Conservation (phyloP, 192 early-diverging fungal species). For the Gryganskiella cystojenkinii region DNA sequence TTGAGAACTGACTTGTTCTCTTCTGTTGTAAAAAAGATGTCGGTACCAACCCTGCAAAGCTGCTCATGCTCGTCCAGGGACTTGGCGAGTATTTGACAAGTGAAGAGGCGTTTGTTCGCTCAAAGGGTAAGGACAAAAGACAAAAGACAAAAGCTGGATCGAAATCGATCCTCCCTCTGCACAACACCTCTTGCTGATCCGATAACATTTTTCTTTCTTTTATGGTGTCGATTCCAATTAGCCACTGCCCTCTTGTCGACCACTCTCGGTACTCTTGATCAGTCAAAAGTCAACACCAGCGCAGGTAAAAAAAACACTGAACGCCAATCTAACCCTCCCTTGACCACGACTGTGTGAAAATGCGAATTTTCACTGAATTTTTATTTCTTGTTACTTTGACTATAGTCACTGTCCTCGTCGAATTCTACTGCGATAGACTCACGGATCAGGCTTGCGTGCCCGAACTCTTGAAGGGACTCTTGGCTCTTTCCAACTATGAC, state of each 20-base stretch:
- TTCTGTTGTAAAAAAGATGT: constrained; percentile 24
- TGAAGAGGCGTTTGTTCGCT: constrained; percentile 86
- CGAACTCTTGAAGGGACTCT: constrained; percentile 68
- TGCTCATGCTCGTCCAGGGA: constrained; percentile 82
- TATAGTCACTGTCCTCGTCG: constrained; percentile 69
- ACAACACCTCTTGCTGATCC: no score
- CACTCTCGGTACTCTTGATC: constrained; percentile 62
- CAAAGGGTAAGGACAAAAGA: constrained; percentile 68
- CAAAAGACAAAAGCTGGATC: neutral
- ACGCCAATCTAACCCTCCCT: no score
- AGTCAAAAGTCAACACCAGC: constrained; percentile 59
- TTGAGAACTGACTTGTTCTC: neutral
- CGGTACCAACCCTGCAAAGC: constrained; percentile 62
- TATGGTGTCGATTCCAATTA: constrained; percentile 17
- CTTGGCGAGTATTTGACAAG: constrained; percentile 82
- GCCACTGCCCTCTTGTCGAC: constrained; percentile 74
- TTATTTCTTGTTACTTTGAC: neutral
- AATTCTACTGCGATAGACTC: constrained; percentile 81
- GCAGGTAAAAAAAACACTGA: constrained; percentile 58
- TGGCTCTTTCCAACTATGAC: constrained; percentile 69
- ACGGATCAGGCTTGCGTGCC: constrained; percentile 80
- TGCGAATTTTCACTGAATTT: constrained; percentile 1
- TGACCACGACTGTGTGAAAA: no score
- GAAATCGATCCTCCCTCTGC: neutral
- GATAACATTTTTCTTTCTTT: constrained; percentile 2